Percentiles rank a stretch among this genome's conserved stretches.
phyloP scores from a whole-genome alignment of 495 filamentous ascomycete genomes.

The Aspergillus bridgeri region DNA sequence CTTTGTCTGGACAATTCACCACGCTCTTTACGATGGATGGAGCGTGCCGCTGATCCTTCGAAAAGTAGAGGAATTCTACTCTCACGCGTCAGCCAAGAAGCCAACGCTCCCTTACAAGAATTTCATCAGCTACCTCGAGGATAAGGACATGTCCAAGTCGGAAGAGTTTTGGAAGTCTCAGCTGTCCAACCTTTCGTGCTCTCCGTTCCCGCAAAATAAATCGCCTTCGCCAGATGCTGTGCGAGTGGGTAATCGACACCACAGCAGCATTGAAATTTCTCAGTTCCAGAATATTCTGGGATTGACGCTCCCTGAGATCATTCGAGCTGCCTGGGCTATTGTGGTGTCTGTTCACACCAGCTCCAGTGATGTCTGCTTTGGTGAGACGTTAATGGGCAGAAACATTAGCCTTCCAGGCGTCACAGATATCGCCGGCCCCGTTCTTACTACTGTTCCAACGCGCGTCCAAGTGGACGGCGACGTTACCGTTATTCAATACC shows the following conservation, averaged over 20 bases:
- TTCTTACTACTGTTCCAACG: slow-evolving; percentile 50
- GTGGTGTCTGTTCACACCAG: slow-evolving; percentile 43
- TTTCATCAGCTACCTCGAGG: slow-evolving; percentile 42
- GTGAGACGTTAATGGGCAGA: slow-evolving; percentile 53
- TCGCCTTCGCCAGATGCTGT: slow-evolving; percentile 23
- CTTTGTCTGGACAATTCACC: slow-evolving; percentile 64
- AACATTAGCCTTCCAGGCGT: slow-evolving; percentile 49
- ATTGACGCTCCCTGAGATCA: slow-evolving; percentile 46
- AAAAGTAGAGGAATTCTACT: slow-evolving; percentile 50
- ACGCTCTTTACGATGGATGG: slow-evolving; percentile 72
- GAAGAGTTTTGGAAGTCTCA: slow-evolving; percentile 47
- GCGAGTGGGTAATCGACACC: slow-evolving; percentile 31
- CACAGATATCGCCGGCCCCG: slow-evolving; percentile 50
- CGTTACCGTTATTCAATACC: slow-evolving; percentile 33
- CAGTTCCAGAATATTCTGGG: slow-evolving; percentile 20
- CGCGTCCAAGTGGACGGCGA: slow-evolving; percentile 41
- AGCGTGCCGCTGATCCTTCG: slow-evolving; percentile 56
- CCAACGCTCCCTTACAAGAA: slow-evolving; percentile 31
- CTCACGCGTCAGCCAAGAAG: slow-evolving; percentile 6
- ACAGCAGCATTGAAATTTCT: slow-evolving; percentile 23
- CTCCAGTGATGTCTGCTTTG: slow-evolving; percentile 51
- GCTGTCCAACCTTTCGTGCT: slow-evolving; percentile 18
- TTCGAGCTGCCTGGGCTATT: slow-evolving; percentile 54
- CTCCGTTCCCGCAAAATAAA: slow-evolving; percentile 30
- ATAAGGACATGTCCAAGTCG: slow-evolving; percentile 30